phyloP scores from a whole-genome alignment of 2,329 filamentous ascomycete genomes.

The Bipolaris bicolor region DNA sequence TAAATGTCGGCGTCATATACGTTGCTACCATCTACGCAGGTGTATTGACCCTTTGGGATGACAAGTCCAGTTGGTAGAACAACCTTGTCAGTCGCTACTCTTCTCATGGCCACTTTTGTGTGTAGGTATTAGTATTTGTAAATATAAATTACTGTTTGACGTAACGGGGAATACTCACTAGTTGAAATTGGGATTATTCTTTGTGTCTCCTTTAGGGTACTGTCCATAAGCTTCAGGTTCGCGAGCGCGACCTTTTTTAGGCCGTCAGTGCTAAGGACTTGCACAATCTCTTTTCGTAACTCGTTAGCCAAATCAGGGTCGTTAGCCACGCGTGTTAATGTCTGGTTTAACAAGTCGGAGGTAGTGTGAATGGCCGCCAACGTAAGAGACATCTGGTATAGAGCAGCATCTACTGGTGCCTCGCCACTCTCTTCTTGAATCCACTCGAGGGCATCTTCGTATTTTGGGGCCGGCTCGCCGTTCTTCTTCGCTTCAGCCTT shows the following conservation, averaged over 20 bases:
- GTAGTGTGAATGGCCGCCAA: conserved; percentile 3
- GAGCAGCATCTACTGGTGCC: neutral
- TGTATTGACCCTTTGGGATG: neutral
- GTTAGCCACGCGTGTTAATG: neutral
- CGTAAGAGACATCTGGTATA: neutral
- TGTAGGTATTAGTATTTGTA: neutral
- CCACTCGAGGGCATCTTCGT: conserved; percentile 5
- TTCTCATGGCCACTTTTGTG: neutral
- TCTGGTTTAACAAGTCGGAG: neutral
- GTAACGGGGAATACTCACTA: neutral
- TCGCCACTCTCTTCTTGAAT: neutral
- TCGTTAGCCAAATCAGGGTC: neutral
- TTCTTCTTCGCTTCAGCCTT: neutral
- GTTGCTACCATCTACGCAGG: neutral
- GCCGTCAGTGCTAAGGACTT: neutral
- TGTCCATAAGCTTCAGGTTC: neutral
- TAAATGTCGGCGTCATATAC: neutral
- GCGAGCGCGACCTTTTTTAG: neutral
- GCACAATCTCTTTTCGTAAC: neutral
- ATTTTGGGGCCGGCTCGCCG: neutral
- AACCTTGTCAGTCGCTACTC: neutral
- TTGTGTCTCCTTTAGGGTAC: neutral
- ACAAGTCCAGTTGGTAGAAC: neutral
- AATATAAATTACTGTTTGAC: neutral
- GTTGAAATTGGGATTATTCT: neutral